Evolutionary conservation across 2,329 filamentous ascomycete species (phyloP), one percentile per base, ranked within the genome.

Genomic region (Dactylellina leptospora): DNA sequence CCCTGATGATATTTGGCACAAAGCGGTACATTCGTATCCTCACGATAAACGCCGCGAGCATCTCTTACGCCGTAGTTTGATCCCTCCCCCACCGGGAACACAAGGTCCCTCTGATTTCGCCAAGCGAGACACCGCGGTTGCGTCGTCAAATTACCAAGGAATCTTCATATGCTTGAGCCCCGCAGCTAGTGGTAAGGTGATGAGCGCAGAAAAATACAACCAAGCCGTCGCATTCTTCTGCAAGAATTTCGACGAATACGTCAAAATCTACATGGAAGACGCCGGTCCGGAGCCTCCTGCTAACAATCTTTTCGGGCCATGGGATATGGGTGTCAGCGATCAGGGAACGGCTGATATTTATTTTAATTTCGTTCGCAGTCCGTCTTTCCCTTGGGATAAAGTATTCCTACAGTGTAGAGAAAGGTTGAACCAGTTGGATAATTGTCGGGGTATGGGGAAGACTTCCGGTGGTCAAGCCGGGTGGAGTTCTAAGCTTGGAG

Each of bases 1-100:
- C 59, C 59, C 68, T 1, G 59, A 72, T 13, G 45, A 64, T 30
- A 33, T 64, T 9, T 64, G 60, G 68, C 44, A 64, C 36, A 8
- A 22, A 9, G 68, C 45, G 1, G 25, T 72, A 13, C 22, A 33
- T 10, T 30, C 68, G 1, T 72, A 23, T 28, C 59, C 68, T 2
- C 45, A 48, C 16, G 36, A 60, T 3, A 72, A 72, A 55, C 68
- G 68, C 16, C 44, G 59, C 2, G 47, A 11, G 1, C 27, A 64
- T 22, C 27, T 72, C 3, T 3, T 4, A 18, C 48, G 50, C 9
- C 60, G 60, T 20, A 55, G 13, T 33, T 42, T 64, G 3, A 3
- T 42, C 3, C 50, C 60, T 23, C 50, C 60, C 4, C 48, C 60
- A 0, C 20, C 20, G 1, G 58, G 40, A 9, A 47, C 54, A 1